phyloP scores from a whole-genome alignment of 1,139 yeast species.

The Magnusiomyces magnusii region DNA sequence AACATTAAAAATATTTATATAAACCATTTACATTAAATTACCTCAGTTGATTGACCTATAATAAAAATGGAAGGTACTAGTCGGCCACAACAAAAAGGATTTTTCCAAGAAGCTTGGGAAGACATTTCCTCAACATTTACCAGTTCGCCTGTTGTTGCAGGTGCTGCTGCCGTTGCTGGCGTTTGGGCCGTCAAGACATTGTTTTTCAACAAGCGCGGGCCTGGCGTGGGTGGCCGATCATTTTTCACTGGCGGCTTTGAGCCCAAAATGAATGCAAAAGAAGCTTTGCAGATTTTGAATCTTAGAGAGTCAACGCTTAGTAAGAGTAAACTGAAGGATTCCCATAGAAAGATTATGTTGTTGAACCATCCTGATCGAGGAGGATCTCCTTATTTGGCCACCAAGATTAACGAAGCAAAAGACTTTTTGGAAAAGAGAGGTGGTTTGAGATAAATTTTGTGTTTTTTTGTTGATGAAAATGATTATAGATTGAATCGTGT shows the following conservation, averaged over 20 bases:
- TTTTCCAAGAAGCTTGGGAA: constrained; percentile 15
- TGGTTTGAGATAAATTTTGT: constrained; percentile 39
- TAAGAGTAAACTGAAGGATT: constrained; percentile 76
- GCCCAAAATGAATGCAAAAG: constrained; percentile 78
- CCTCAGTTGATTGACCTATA: too few relatives aligned
- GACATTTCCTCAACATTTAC: constrained; percentile 15
- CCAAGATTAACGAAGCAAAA: constrained; percentile 96
- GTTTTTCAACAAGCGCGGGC: constrained; percentile 45
- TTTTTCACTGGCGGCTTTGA: constrained; percentile 86
- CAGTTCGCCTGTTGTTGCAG: constrained; percentile 69
- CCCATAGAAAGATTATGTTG: constrained; percentile 88
- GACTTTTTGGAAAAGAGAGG: constrained; percentile 86
- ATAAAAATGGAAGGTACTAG: background rate
- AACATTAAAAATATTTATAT: too few relatives aligned
- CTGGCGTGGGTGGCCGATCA: constrained; percentile 66
- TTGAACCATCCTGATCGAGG: constrained; percentile 98
- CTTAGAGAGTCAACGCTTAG: constrained; percentile 72
- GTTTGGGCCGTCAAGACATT: constrained; percentile 31
- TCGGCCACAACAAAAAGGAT: constrained; percentile 5
- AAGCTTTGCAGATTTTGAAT: constrained; percentile 83
- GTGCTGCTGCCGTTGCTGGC: constrained; percentile 59
- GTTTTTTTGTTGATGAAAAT: too few relatives aligned
- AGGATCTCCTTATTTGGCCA: constrained; percentile 90
- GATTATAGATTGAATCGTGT: too few relatives aligned
- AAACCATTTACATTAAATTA: too few relatives aligned